These are phyloP conservation scores for Penicillium lagena DNA, from an alignment of 495 filamentous ascomycete species.

Conservation along the genomic window DNA sequence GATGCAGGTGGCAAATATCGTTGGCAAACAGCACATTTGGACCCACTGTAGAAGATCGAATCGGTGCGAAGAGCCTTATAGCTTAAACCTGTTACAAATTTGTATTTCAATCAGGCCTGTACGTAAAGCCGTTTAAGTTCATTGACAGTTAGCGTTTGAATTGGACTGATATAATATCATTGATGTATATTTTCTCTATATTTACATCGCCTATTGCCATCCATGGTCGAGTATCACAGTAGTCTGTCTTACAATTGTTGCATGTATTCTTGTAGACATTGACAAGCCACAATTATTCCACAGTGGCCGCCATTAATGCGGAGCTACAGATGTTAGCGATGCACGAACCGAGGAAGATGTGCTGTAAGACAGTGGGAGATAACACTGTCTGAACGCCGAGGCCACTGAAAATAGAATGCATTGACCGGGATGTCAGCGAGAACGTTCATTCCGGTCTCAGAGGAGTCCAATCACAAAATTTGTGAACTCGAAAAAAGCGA, in stretches of 20 bases:
- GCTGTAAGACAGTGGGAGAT: constrained; percentile 11
- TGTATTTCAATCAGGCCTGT: neutral
- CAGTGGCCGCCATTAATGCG: constrained; percentile 8
- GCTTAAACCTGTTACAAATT: too few species aligned
- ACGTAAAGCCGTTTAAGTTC: neutral
- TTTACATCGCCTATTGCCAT: neutral
- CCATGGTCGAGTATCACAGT: constrained; percentile 10
- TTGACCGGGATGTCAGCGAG: constrained; percentile 10
- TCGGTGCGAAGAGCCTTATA: too few species aligned
- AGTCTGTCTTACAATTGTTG: constrained; percentile 13
- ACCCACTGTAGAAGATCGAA: too few species aligned
- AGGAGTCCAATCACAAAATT: neutral
- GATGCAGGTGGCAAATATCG: too few species aligned
- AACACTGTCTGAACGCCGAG: constrained; percentile 7
- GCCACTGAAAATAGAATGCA: constrained; percentile 13
- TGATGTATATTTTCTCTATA: constrained; percentile 3
- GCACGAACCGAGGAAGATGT: neutral
- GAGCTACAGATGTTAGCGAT: constrained; percentile 10
- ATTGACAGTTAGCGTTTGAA: constrained; percentile 12
- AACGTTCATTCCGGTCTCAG: constrained; percentile 12
- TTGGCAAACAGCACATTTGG: too few species aligned
- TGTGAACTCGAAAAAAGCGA: neutral
- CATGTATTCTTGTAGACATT: constrained; percentile 9
- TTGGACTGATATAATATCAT: constrained; percentile 9
- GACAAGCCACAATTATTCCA: constrained; percentile 16